Evolutionary conservation across 1,284 basidiomycete genomes (phyloP), one percentile per base, ranked within the genome.

Genomic region (Mycosarcoma mackinlayi): DNA sequence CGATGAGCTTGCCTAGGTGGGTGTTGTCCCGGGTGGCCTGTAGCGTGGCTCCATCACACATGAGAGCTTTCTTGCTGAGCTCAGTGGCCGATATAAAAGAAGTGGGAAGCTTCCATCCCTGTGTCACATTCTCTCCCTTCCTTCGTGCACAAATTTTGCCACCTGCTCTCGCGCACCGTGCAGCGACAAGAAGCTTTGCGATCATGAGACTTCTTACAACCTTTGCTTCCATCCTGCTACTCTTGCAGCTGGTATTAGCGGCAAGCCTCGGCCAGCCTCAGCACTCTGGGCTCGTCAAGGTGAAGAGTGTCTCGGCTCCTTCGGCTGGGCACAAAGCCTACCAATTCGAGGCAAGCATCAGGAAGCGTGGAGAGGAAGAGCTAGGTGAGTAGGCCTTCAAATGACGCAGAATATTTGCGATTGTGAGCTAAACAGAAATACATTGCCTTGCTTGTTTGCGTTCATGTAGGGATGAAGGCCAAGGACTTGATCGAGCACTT

Each of bases 201-300:
- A 33, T 14, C 31, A 66, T 66, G 63, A 33, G 46, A 31, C 38
- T 60, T 6, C 23, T 66, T 14, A 7, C 48, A 16, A 5, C 52
- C 24, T 56, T 66, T n/a, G 31, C 10, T 3, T 14, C 31, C 0
- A 27, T 66, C 10, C 9, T 56, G 21, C n/a, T 60, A 9, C 23
- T 30, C 1, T 6, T 60, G n/a, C 56, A 66, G 52, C n/a, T 56
- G 1, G 48, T 56, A n/a, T n/a, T n/a, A 13, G 42, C 34, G 11
- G 63, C 63, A 21, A 21, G 46, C 3, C 51, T 35, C 2, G n/a
- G 11, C 14, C 27, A 51, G 9, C 38, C 40, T 8, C 41, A 54
- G 10, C 45, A 51, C 6, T 23, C 42, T 24, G 23, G 56, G 21
- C 48, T 66, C 37, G 41, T 40, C 34, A 51, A 66, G 37, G 24